Conservation (phyloP, 257 asterid species). For the Avicennia marina region DNA sequence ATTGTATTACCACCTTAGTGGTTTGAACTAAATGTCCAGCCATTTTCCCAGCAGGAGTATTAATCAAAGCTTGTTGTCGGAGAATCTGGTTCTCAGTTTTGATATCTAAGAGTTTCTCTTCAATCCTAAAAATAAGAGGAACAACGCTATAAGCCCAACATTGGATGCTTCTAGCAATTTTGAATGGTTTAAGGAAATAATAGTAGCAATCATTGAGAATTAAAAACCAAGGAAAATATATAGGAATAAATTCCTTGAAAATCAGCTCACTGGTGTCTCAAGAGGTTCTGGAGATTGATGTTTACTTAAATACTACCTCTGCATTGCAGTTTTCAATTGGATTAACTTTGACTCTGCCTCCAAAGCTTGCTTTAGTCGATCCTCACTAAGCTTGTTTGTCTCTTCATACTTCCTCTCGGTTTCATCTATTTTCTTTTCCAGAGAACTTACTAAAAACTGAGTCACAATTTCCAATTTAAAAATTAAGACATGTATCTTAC, state of each 20-base stretch:
- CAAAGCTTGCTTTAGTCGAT: constrained; percentile 58
- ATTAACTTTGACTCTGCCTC: constrained; percentile 74
- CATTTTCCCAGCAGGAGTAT: constrained; percentile 44
- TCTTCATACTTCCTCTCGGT: constrained; percentile 69
- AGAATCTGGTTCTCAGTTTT: constrained; percentile 56
- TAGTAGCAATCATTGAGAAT: background rate
- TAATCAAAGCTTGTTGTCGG: constrained; percentile 53
- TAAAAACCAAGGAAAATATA: background rate
- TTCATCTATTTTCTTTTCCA: constrained; percentile 67
- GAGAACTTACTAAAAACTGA: constrained; percentile 51
- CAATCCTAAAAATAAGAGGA: constrained; percentile 51
- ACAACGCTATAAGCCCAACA: background rate
- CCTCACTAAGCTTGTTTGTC: constrained; percentile 53
- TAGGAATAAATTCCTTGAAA: constrained; percentile 7
- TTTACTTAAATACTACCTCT: constrained; percentile 49
- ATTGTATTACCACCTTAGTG: constrained; percentile 33
- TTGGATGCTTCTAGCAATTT: constrained; percentile 1
- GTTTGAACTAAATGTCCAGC: constrained; percentile 43
- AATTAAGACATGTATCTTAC: constrained; percentile 11
- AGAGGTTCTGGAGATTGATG: constrained; percentile 7
- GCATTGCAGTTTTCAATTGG: constrained; percentile 62
- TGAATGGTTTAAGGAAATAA: constrained; percentile 6
- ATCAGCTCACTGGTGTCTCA: background rate
- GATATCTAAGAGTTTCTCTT: constrained; percentile 67
- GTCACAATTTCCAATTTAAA: constrained; percentile 9